Base-by-base conservation (phyloP, 169 alveolate genomes). In the Plasmodium malariae region DNA sequence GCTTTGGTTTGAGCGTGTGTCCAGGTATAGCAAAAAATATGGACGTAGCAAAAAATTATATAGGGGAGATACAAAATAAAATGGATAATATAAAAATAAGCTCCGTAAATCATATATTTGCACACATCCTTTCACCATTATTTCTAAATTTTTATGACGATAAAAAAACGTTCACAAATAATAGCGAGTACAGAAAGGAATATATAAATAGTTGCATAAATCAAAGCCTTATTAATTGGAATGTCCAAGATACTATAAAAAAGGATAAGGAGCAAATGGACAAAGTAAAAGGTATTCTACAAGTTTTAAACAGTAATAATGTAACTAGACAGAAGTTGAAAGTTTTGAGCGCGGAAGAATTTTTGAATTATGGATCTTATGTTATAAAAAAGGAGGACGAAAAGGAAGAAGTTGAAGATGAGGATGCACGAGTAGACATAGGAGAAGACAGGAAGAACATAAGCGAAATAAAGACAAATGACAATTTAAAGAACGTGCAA, bases 1-100 rank as follows among this genome's bases (percentile, higher is more conserved):
- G 90, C 37, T 59, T 60, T 59, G 90, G 65, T 21, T 65, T 80
- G n/a, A 80, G 90, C 17, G 65, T 48, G 2, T 80, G 90, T 43
- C 90, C 90, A 43, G 90, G 90, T 30, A 80, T 80, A 80, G 70
- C 90, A 4, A 65, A 65, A 51, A 80, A 57, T 19, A 80, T 80
- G 76, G 85, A 80, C 2, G 83, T 83, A 7, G 76, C 90, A 12
- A 80, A 68, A 67, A 80, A 63, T 51, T 80, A 80, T 60, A 80
- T 80, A 80, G 90, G 68, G n/a, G 85, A 80, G 19, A 36, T 36
- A 43, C 63, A 80, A 40, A 80, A 63, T 59, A 24, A 54, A 9
- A 65, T 65, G 55, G 48, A 30, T 17, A 48, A 55, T 70, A 65
- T 80, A 65, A 54, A 51, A 80, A 30, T 68, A 51, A 80, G 85